phyloP scores from a whole-genome alignment of 1,284 basidiomycete genomes.

The Boletus sp. region DNA sequence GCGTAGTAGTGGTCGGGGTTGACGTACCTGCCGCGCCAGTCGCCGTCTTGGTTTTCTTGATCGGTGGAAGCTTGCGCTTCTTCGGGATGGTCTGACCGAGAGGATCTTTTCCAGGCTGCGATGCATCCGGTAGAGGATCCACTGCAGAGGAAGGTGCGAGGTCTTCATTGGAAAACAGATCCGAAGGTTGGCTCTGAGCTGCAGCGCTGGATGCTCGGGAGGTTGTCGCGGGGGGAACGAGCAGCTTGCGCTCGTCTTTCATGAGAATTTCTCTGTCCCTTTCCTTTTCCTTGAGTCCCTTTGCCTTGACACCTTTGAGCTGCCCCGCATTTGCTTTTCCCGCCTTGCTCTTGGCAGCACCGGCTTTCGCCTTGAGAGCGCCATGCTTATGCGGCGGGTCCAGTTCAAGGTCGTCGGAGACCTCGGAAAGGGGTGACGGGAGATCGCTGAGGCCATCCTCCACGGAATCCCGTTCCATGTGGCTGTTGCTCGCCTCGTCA shows the following conservation, averaged over 20 bases:
- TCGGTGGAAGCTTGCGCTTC: conserved; percentile 65
- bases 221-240: conserved; percentile 8
- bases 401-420: conserved; percentile 30
- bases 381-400: conserved; percentile 30
- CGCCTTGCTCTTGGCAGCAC: conserved; percentile 23
- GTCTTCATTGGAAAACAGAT: conserved; percentile 31
- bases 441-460: conserved; percentile 22
- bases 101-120: conserved; percentile 15
- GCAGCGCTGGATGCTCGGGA: conserved; percentile 29
- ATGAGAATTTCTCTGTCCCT: conserved; percentile 34
- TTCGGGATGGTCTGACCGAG: conserved; percentile 36
- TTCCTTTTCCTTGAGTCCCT: conserved; percentile 29
- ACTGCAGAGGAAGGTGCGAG: conserved; percentile 3
- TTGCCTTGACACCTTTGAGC: conserved; percentile 22
- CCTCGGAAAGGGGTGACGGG: conserved; percentile 12
- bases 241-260: conserved; percentile 40
- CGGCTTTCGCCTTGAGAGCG: conserved; percentile 26
- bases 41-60: conserved; percentile 64
- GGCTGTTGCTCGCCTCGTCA: conserved; percentile 27
- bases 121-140: conserved; percentile 31
- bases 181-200: conserved; percentile 28
- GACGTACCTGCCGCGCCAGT: conserved; percentile 19
- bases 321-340: conserved; percentile 16
- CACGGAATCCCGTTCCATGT: conserved; percentile 20
- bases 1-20: conserved; percentile 31